These are phyloP conservation scores for Umbelopsis ramanniana DNA, from an alignment of 192 early-diverging fungal species.

Conservation along the genomic window DNA sequence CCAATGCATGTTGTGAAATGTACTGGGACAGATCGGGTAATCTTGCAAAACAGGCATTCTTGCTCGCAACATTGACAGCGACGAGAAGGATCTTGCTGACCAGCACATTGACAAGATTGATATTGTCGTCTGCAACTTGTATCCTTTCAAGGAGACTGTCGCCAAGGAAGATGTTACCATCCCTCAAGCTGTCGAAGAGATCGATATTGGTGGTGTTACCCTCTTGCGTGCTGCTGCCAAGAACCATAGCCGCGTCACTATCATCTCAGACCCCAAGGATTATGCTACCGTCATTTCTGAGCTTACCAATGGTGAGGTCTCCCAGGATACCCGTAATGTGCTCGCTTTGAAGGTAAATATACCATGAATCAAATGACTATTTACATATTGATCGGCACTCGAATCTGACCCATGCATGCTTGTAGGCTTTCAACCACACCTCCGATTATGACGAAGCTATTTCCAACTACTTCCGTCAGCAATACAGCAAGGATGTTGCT, in stretches of 20 bases:
- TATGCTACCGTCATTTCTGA: constrained; percentile 82
- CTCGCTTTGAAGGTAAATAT: constrained; percentile 79
- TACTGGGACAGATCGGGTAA: constrained; percentile 17
- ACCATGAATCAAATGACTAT: neutral
- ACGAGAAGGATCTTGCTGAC: constrained; percentile 84
- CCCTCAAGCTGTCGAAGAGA: constrained; percentile 94
- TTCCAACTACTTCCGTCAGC: constrained; percentile 91
- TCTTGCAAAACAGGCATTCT: constrained; percentile 67
- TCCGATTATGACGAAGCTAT: constrained; percentile 96
- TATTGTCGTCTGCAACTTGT: constrained; percentile 97
- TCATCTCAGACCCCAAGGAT: constrained; percentile 92
- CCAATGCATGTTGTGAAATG: neutral
- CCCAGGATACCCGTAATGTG: constrained; percentile 71
- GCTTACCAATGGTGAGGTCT: constrained; percentile 68
- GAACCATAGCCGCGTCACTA: constrained; percentile 95
- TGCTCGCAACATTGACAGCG: constrained; percentile 82
- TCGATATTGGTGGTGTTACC: constrained; percentile 99
- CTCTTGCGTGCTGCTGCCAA: constrained; percentile 98
- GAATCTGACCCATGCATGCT: neutral
- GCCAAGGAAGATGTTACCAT: constrained; percentile 89
- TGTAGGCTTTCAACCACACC: constrained; percentile 91
- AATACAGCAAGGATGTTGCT: constrained; percentile 79
- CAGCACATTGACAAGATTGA: constrained; percentile 94
- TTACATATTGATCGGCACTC: neutral
- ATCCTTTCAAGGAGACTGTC: constrained; percentile 96